Evolutionary conservation across 768 basidiomycete species (phyloP).

Genomic region (Mycena haematopus): DNA sequence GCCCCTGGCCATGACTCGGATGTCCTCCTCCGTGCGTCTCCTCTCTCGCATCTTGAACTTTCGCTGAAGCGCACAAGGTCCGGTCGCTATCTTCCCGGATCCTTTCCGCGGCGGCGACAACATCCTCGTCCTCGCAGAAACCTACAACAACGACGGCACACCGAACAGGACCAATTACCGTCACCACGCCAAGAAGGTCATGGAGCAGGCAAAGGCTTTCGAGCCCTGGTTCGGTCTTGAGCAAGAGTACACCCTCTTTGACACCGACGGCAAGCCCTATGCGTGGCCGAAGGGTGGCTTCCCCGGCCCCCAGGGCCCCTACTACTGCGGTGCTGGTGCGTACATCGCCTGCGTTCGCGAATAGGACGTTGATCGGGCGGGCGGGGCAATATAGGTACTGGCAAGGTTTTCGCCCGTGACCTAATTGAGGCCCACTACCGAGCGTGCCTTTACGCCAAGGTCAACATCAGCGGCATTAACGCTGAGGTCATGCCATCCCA

Average conservation of each 20-base stretch:
- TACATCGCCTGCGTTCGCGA: constrained; percentile 25
- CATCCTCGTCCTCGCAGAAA: constrained; percentile 95
- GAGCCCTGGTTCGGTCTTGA: constrained; percentile 98
- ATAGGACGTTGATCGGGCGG: constrained; percentile 29
- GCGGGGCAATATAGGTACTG: constrained; percentile 66
- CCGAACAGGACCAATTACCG: constrained; percentile 97
- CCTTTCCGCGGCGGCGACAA: constrained; percentile 99
- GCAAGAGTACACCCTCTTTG: constrained; percentile 99
- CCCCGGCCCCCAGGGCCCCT: constrained; percentile 98
- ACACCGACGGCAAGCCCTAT: constrained; percentile 86
- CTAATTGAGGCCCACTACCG: constrained; percentile 99
- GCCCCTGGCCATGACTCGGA: constrained; percentile 97
- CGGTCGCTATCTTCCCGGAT: constrained; percentile 96
- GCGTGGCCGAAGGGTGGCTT: constrained; percentile 99
- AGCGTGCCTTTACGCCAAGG: constrained; percentile 91
- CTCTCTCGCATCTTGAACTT: no score
- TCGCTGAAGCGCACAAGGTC: no score
- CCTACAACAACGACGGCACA: constrained; percentile 98
- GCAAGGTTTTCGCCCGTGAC: constrained; percentile 98
- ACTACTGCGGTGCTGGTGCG: constrained; percentile 98
- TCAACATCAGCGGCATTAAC: constrained; percentile 99
- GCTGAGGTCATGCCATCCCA: constrained; percentile 99
- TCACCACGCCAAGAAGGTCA: constrained; percentile 91
- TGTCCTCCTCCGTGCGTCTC: constrained; percentile 98
- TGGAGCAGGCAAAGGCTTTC: constrained; percentile 87